Base-by-base conservation (phyloP, 2,329 filamentous ascomycete genomes). In the Sporothrix mexicana region DNA sequence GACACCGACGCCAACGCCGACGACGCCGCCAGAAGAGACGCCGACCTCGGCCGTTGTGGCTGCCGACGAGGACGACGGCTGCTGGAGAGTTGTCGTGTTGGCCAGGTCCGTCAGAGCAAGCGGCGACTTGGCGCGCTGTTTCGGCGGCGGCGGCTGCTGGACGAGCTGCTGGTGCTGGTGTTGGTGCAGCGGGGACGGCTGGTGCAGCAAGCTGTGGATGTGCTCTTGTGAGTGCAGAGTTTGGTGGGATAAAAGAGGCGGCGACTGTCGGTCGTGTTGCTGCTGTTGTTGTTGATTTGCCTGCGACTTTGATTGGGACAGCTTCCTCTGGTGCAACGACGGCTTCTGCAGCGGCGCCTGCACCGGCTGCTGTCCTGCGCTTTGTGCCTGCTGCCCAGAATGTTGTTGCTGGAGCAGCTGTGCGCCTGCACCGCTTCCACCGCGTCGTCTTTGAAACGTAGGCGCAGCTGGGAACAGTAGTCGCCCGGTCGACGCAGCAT, bases 111-210 rank as follows among this genome's bases (percentile, higher is more conserved):
- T 85, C 15, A 89, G 84, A 0, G 88, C 89, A 5, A 91, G 78
- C 0, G 89, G 89, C 0, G 89, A 91, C 76, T 90, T 90, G 72
- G 87, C 84, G 68, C 86, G 84, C 36, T 71, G 66, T 36, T 72
- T 73, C 17, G 73, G 70, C 20, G 59, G 49, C 30, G 69, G 57
- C 20, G 72, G 70, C 75, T 85, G 86, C 57, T 83, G 82, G 71
- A 85, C 82, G 72, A 83, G 77, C 17, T 82, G 74, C 81, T 81
- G 5, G 17, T 45, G 49, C 17, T 82, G 74, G 81, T 81, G 5
- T n/a, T 45, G 49, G 2, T 66, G 51, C 2, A 53, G 57, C 4
- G 47, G 43, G 8, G 30, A 82, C 81, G 75, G 82, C 13, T 49
- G 64, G 10, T 51, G 20, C 25, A 51, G 15, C 7, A 51, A 81